Evolutionary conservation across 2,329 filamentous ascomycete species (phyloP).

Genomic region (Chlorencoelia australis): DNA sequence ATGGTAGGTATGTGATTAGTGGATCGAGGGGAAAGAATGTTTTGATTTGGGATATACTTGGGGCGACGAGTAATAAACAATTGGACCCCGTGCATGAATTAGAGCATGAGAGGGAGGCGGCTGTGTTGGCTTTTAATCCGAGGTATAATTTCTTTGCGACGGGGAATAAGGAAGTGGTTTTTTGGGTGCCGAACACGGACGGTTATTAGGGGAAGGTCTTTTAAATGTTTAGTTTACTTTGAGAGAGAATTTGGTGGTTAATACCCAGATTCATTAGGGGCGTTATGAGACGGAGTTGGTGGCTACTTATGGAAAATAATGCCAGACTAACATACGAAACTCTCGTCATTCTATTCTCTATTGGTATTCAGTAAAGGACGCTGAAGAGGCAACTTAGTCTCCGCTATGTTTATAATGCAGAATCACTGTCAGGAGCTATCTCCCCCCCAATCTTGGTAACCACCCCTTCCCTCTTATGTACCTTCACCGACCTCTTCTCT

Average conservation of each 20-base stretch:
- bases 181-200: conserved; percentile 63
- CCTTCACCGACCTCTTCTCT: too few relatives aligned
- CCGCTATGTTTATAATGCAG: too few relatives aligned
- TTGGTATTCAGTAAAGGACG: too few relatives aligned
- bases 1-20: conserved; percentile 80
- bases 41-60: conserved; percentile 75
- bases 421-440: too few relatives aligned
- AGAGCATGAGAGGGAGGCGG: conserved; percentile 57
- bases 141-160: conserved; percentile 86
- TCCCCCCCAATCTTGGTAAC: too few relatives aligned
- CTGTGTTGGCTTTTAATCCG: conserved; percentile 79
- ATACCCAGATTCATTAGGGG: neutral
- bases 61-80: conserved; percentile 43
- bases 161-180: conserved; percentile 73
- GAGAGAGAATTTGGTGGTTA: neutral
- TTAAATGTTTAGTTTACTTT: too few relatives aligned
- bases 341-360: too few relatives aligned
- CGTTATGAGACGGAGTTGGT: neutral
- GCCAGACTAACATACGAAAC: too few relatives aligned
- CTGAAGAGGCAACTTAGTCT: too few relatives aligned
- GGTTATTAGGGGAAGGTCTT: neutral
- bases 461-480: too few relatives aligned
- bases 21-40: conserved; percentile 63
- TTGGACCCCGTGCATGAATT: conserved; percentile 54
- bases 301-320: too few relatives aligned